Base-by-base conservation (phyloP, 805 yeast species). In the Candida broadrunensis region DNA sequence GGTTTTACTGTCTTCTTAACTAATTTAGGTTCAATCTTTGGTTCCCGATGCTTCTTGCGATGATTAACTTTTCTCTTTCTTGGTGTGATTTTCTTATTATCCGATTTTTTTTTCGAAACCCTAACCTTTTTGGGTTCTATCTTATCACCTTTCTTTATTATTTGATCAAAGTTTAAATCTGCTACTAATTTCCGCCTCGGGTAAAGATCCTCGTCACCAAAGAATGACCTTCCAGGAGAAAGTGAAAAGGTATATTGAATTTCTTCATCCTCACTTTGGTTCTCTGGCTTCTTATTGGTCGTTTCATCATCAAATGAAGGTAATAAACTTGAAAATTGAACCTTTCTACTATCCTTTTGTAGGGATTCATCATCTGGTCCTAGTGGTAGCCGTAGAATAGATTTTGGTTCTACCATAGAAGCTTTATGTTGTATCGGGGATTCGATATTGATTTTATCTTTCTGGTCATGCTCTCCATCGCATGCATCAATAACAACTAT, bases 161-260 rank as follows among this genome's bases (percentile, higher is more conserved):
- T 58, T 39, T 61, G 62, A 23, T 54, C 56, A 32, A 61, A 60
- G 35, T 58, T 51, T 29, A 61, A 42, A 29, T 57, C 56, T 1
- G 64, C 65, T 14, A 61, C 65, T 16, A 58, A 43, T 35, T 61
- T 61, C 18, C 58, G 48, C 24, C 65, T 48, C 13, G 32, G 32
- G 14, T 43, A 33, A 12, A 47, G 41, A 18, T 44, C 54, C 26
- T 52, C 58, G 13, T 51, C 54, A 26, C 59, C 53, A 37, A 50
- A 61, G 2, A 61, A 29, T 14, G 32, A 5, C 6, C 32, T 49
- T 20, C 58, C 39, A 2, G 64, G 62, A 1, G 66, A 58, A 7
- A 54, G 40, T 2, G 65, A 61, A 2, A 50, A 37, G 5, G 49
- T 49, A 43, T 58, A 60, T 29, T 56, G 52, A 2, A 56, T 44